Evolutionary conservation across 2,329 filamentous ascomycete species (phyloP).

Genomic region (Polytolypa hystricis): DNA sequence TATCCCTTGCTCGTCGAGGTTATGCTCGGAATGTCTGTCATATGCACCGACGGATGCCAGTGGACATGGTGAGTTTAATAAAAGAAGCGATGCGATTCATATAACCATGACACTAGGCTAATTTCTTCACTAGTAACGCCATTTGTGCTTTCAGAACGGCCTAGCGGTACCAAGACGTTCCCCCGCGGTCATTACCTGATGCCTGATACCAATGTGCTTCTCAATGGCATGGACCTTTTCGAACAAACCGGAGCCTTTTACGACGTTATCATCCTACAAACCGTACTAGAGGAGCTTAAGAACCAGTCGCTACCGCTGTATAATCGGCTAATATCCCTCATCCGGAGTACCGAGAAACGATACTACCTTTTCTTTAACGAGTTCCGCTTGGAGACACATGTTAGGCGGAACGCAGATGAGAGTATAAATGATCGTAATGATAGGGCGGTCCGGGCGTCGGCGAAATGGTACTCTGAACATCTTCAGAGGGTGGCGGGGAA

Average conservation of each 20-base stretch:
- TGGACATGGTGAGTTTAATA: constrained; percentile 60
- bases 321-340: constrained; percentile 80
- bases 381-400: constrained; percentile 84
- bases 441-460: constrained; percentile 73
- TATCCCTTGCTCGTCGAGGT: constrained; percentile 88
- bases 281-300: constrained; percentile 88
- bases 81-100: constrained; percentile 4
- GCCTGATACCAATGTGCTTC: constrained; percentile 89
- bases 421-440: constrained; percentile 96
- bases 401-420: constrained; percentile 63
- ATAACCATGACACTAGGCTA: neutral
- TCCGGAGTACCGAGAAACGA: constrained; percentile 90
- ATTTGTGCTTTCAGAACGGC: constrained; percentile 80
- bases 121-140: constrained; percentile 48
- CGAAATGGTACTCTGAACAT: constrained; percentile 84
- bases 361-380: constrained; percentile 99
- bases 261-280: constrained; percentile 93
- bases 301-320: constrained; percentile 91
- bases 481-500: constrained; percentile 47
- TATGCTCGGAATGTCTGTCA: constrained; percentile 67
- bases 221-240: constrained; percentile 95
- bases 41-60: constrained; percentile 68
- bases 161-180: constrained; percentile 70
- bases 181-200: constrained; percentile 86
- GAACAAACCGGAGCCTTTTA: constrained; percentile 86